These are phyloP conservation scores for Candida sithepensis DNA, from an alignment of 805 yeast species.

Conservation along the genomic window DNA sequence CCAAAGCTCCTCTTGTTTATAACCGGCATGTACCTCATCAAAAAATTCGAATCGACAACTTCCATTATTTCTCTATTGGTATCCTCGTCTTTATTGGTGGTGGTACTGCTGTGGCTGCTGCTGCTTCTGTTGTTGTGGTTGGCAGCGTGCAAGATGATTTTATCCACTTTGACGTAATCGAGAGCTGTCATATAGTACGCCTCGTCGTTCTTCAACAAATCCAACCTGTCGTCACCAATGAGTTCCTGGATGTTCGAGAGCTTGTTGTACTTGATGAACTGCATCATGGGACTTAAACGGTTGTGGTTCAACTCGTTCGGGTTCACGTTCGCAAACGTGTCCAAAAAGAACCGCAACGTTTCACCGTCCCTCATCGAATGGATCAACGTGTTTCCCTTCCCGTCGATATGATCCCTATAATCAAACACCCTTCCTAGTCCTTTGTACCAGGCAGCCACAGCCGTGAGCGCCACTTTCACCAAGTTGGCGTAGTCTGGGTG, in stretches of 20 bases:
- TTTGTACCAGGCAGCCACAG: slow-evolving; percentile 42
- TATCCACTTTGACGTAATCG: slow-evolving; percentile 43
- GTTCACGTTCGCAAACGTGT: slow-evolving; percentile 37
- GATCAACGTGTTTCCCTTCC: slow-evolving; percentile 68
- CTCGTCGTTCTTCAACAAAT: slow-evolving; percentile 34
- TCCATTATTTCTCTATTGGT: slow-evolving; percentile 29
- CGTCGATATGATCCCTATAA: slow-evolving; percentile 65
- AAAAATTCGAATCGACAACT: slow-evolving; percentile 29
- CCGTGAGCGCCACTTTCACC: slow-evolving; percentile 41
- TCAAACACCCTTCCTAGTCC: slow-evolving; percentile 32
- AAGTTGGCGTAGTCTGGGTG: slow-evolving; percentile 56
- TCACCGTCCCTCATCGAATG: slow-evolving; percentile 58
- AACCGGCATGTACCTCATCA: slow-evolving; percentile 18
- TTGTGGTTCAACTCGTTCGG: slow-evolving; percentile 59
- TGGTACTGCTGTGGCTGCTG: no score
- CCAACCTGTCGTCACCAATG: slow-evolving; percentile 46
- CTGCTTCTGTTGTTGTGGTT: no score
- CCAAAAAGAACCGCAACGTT: slow-evolving; percentile 40
- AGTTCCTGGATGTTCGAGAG: slow-evolving; percentile 53
- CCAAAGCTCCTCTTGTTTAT: slow-evolving; percentile 28
- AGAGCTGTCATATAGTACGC: slow-evolving; percentile 35
- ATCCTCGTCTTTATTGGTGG: no score
- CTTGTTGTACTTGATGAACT: slow-evolving; percentile 67
- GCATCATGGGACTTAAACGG: slow-evolving; percentile 66
- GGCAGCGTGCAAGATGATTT: slow-evolving; percentile 4